Conservation (phyloP, 768 basidiomycete species). For the Pleurotus sapidus region DNA sequence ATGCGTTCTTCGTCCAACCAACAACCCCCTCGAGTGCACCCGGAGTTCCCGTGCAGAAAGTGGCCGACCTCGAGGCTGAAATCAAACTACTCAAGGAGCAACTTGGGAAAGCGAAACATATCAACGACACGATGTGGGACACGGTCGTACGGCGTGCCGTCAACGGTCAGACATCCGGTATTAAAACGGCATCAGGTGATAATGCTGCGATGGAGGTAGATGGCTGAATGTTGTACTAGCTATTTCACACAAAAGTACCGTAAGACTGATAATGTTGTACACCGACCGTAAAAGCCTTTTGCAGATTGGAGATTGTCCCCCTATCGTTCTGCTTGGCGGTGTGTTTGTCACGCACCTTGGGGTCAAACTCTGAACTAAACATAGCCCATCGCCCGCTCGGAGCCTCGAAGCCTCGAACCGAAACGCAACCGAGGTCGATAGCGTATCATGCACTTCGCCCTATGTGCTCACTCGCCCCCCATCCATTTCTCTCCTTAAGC, state of each 20-base stretch:
- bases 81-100: constrained; percentile 63
- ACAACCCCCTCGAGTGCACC: constrained; percentile 27
- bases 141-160: constrained; percentile 63
- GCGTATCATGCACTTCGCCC: neutral
- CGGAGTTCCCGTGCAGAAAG: constrained; percentile 44
- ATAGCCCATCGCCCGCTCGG: too few species aligned
- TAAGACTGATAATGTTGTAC: neutral
- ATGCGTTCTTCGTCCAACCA: constrained; percentile 61
- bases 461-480: neutral
- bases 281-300: neutral
- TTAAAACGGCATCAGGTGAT: neutral
- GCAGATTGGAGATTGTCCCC: neutral
- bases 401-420: neutral
- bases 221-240: too few species aligned
- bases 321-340: neutral
- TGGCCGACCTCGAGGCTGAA: constrained; percentile 72
- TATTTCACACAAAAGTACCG: too few species aligned
- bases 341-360: neutral
- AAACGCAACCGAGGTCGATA: neutral
- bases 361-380: neutral
- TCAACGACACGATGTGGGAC: constrained; percentile 95
- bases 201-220: neutral
- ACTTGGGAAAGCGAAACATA: constrained; percentile 79
- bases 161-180: constrained; percentile 3
- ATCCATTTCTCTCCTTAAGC: constrained; percentile 1